Evolutionary conservation across 345 rosid genomes (phyloP).

Genomic region (Eucalyptus decipiens): DNA sequence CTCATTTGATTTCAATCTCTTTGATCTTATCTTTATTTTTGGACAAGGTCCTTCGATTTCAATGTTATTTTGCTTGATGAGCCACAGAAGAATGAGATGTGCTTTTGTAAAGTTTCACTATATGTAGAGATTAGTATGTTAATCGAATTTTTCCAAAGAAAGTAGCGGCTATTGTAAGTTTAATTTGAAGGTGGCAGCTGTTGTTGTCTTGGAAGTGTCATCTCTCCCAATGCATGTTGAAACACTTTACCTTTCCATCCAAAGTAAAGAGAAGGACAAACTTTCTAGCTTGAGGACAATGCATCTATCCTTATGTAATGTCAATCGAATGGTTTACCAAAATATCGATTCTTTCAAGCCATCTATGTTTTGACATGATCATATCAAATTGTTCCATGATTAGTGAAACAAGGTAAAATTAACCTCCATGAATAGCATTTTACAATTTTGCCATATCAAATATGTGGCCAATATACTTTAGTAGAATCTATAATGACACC

Average conservation of each 20-base stretch:
- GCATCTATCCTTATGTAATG: background rate
- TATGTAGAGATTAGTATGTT: background rate
- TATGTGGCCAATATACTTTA: background rate
- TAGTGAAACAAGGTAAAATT: background rate
- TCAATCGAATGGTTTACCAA: background rate
- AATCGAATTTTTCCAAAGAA: background rate
- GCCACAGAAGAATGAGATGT: background rate
- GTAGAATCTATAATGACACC: background rate
- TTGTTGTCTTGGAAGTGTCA: background rate
- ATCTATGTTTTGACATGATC: background rate
- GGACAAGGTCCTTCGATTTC: background rate
- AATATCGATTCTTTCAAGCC: background rate
- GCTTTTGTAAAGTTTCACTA: background rate
- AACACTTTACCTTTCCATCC: background rate
- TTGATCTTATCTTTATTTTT: background rate
- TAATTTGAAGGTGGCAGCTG: background rate
- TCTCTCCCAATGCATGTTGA: background rate
- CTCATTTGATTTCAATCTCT: background rate
- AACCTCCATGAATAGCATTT: background rate
- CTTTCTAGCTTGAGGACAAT: background rate
- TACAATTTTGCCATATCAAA: background rate
- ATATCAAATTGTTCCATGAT: background rate
- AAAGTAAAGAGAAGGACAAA: background rate
- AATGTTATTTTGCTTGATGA: background rate
- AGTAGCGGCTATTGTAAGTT: background rate